These are phyloP conservation scores for Globisporangium perplexum DNA, from an alignment of 352 stramenopile genomes.

Conservation along the genomic window DNA sequence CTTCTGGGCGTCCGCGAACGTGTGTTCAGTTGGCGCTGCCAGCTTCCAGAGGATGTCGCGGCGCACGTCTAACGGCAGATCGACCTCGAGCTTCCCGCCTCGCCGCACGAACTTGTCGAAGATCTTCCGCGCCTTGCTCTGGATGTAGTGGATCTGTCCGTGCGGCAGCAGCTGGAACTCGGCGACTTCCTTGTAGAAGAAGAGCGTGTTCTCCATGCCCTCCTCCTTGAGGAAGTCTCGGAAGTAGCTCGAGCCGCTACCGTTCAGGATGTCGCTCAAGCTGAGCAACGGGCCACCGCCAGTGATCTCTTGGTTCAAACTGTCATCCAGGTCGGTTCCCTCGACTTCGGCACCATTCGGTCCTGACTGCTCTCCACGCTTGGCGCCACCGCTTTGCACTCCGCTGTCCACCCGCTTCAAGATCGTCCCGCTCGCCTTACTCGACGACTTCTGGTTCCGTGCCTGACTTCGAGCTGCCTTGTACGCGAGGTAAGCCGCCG, in stretches of 20 bases:
- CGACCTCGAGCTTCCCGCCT: constrained; percentile 53
- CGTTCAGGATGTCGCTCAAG: constrained; percentile 40
- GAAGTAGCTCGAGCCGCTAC: constrained; percentile 43
- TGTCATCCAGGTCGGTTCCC: neutral
- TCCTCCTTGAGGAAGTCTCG: constrained; percentile 52
- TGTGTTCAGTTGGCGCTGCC: constrained; percentile 44
- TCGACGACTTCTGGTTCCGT: neutral
- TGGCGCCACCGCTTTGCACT: neutral
- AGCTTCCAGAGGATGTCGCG: constrained; percentile 66
- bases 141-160: constrained; percentile 66
- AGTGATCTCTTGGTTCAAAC: neutral
- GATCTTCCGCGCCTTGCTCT: constrained; percentile 59
- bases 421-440: constrained; percentile 3
- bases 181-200: constrained; percentile 72
- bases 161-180: constrained; percentile 68
- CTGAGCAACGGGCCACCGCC: constrained; percentile 5
- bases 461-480: constrained; percentile 15
- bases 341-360: neutral
- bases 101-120: constrained; percentile 69
- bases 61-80: constrained; percentile 50
- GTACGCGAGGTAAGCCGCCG: constrained; percentile 36
- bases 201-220: constrained; percentile 40
- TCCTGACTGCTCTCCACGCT: neutral
- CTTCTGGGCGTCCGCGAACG: constrained; percentile 52
- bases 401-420: constrained; percentile 5